Base-by-base conservation (phyloP, 352 stramenopile genomes). In the Phytophthora citrophthora region DNA sequence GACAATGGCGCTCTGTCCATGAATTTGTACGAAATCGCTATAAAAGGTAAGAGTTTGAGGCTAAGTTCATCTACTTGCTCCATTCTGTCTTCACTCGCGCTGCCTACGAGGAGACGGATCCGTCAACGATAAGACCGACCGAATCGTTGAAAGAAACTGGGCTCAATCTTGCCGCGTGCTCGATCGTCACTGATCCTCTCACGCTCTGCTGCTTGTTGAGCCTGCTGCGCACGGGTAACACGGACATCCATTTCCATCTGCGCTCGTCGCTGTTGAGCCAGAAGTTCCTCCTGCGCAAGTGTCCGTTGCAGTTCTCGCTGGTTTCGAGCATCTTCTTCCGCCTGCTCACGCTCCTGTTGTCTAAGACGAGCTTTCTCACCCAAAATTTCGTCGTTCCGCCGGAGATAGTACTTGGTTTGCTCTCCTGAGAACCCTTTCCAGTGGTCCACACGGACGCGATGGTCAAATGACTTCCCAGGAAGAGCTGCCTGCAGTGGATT, bases 101-200 rank as follows among this genome's bases (percentile, higher is more conserved):
- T 34, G 29, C 29, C 29, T 34, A 34, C 2, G 8, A 34, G 9
- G 8, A 32, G 27, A 32, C 27, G 6, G 48, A 9, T 15, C 40
- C 15, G 54, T 67, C 46, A 94, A 76, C 86, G 83, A 68, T 91
- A 94, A n/a, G 86, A 92, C 26, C 71, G 72, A 26, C 83, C 86
- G 47, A 94, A 94, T 26, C 55, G 64, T 49, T 89, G 77, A 64
- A 94, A 94, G 64, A 94, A 94, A 3, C 65, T 65, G n/a, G 75
- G 69, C 47, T 94, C 81, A 24, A 92, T 85, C 51, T 88, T 86
- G 24, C 83, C 81, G 12, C 70, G 77, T 36, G 81, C 75, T 29
- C 73, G 72, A 15, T 85, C 72, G 1, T 65, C 66, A 36, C 89
- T 86, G 20, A 61, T 54, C 61, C 79, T 77, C 55, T 91, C 86